phyloP scores from a whole-genome alignment of 306 rosid genomes.

The Casuarina cunninghamiana region DNA sequence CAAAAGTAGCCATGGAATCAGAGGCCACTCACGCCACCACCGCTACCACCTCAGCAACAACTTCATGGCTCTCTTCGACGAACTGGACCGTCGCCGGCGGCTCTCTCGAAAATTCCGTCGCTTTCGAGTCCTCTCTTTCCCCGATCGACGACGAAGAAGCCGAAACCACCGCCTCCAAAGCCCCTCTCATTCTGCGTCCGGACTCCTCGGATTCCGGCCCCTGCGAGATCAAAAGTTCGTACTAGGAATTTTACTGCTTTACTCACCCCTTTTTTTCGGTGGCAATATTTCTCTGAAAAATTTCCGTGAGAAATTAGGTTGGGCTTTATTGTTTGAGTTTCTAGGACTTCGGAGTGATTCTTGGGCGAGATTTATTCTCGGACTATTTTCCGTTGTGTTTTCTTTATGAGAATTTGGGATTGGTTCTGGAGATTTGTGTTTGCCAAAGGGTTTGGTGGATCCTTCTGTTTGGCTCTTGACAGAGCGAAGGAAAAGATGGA shows the following conservation, averaged over 20 bases:
- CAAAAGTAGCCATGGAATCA: constrained; percentile 29
- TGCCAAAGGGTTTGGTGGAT: not conserved
- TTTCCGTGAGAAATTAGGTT: not conserved
- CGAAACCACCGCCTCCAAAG: constrained; percentile 7
- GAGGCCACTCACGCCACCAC: not conserved
- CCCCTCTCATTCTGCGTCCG: constrained; percentile 58
- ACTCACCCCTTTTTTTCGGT: not conserved
- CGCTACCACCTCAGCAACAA: not conserved
- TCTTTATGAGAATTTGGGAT: not conserved
- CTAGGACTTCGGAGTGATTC: not conserved
- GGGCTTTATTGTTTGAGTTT: not conserved
- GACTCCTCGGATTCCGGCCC: constrained; percentile 62
- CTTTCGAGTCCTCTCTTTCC: constrained; percentile 57
- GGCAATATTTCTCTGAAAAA: not conserved
- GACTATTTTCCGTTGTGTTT: not conserved
- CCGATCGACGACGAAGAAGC: constrained; percentile 30
- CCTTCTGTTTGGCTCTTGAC: constrained; percentile 18
- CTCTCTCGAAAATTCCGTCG: constrained; percentile 42
- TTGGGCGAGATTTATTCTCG: not conserved
- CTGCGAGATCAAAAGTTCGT: constrained; percentile 77
- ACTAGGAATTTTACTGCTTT: not conserved
- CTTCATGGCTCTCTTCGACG: constrained; percentile 36
- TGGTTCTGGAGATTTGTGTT: not conserved
- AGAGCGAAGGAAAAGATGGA: not conserved
- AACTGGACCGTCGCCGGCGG: constrained; percentile 63